These are phyloP conservation scores for Halophytophthora polymorphica DNA, from an alignment of 352 stramenopile species.

Conservation along the genomic window DNA sequence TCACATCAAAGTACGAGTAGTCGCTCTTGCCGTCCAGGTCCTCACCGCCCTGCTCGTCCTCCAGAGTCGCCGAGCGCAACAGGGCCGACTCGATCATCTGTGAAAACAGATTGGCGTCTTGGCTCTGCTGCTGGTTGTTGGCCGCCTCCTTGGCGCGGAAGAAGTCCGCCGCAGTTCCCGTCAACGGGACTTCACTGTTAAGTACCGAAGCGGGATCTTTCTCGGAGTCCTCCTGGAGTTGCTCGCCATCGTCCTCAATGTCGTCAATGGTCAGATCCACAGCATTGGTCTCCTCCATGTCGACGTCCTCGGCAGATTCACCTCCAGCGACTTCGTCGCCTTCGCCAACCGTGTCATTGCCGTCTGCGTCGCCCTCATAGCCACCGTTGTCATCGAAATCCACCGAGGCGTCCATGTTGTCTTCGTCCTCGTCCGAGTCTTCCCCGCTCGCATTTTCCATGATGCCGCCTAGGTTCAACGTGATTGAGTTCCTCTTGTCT, in stretches of 20 bases:
- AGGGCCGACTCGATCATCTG: conserved; percentile 78
- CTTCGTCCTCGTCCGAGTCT: conserved; percentile 39
- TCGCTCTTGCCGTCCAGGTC: conserved; percentile 46
- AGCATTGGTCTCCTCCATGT: conserved; percentile 28
- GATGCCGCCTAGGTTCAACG: conserved; percentile 36
- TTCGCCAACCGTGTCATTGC: conserved; percentile 10
- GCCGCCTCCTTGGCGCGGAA: conserved; percentile 46
- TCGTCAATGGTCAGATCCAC: conserved; percentile 25
- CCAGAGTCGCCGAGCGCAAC: conserved; percentile 44
- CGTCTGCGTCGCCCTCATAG: conserved; percentile 37
- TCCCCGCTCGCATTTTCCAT: conserved; percentile 36
- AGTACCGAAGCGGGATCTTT: conserved; percentile 5
- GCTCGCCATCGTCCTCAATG: conserved; percentile 21
- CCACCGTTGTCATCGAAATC: conserved; percentile 32
- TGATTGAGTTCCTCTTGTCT: conserved; percentile 27
- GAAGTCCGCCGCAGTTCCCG: conserved; percentile 51
- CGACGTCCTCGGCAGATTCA: conserved; percentile 23
- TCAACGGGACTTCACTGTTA: conserved; percentile 27
- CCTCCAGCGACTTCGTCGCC: conserved; percentile 17
- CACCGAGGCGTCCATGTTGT: conserved; percentile 28
- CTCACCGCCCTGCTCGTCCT: conserved; percentile 39
- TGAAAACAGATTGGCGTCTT: conserved; percentile 55
- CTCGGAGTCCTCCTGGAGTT: conserved; percentile 6
- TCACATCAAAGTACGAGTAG: conserved; percentile 84
- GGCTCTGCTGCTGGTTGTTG: conserved; percentile 37